These are phyloP conservation scores for Leucaena leucocephala DNA, from an alignment of 306 rosid genomes.

Conservation along the genomic window DNA sequence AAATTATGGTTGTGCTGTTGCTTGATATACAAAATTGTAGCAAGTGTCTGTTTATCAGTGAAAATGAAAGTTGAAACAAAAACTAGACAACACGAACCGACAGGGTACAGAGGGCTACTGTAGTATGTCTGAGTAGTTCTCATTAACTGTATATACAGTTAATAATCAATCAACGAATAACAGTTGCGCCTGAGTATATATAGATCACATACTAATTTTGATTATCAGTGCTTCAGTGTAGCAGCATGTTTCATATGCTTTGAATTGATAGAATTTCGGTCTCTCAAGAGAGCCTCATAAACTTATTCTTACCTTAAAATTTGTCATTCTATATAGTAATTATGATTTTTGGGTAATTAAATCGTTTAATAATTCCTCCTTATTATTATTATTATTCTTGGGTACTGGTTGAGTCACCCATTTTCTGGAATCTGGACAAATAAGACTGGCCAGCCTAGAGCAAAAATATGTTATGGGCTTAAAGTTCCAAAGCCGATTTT, in stretches of 20 bases:
- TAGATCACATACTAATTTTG: background rate
- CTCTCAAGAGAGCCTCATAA: too few species aligned
- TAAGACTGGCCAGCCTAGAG: too few species aligned
- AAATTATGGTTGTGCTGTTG: background rate
- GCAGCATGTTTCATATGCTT: background rate
- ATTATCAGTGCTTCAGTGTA: background rate
- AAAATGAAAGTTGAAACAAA: background rate
- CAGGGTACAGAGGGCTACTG: background rate
- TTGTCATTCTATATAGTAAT: too few species aligned
- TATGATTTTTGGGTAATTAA: too few species aligned
- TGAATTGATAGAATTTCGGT: background rate
- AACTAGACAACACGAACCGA: background rate
- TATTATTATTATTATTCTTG: too few species aligned
- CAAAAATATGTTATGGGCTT: too few species aligned
- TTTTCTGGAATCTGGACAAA: too few species aligned
- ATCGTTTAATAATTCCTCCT: too few species aligned
- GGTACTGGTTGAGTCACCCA: too few species aligned
- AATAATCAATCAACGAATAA: background rate
- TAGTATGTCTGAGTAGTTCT: background rate
- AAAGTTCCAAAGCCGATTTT: too few species aligned
- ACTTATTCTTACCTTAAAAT: too few species aligned
- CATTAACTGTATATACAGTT: background rate
- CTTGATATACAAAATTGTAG: conserved; percentile 4
- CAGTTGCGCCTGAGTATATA: background rate
- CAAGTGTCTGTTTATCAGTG: background rate